Percentiles rank a stretch among this genome's conserved stretches.
Evolutionary conservation across 306 rosid genomes (phyloP).

Genomic region (Cucurbita pepo): DNA sequence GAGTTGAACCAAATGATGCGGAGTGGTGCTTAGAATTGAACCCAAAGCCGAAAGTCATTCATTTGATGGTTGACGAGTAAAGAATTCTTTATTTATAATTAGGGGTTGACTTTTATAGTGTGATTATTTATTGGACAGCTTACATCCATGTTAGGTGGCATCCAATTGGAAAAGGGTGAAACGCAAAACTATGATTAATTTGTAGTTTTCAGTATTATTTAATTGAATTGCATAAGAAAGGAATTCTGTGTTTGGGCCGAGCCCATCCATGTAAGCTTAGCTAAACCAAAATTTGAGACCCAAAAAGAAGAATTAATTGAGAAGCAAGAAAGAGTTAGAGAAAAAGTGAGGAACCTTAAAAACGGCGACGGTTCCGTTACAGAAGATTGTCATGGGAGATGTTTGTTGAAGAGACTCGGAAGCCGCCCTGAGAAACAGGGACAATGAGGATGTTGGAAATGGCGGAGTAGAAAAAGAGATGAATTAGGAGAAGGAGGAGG

Average conservation of each 20-base stretch:
- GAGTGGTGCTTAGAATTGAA: background rate
- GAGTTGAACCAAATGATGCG: background rate
- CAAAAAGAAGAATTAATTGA: background rate
- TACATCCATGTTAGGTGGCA: background rate
- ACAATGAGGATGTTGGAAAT: constrained; percentile 11
- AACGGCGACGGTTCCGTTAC: constrained; percentile 27
- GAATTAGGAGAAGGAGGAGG: constrained; percentile 6
- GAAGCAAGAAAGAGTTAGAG: background rate
- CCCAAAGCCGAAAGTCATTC: background rate
- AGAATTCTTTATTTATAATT: background rate
- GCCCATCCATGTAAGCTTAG: background rate
- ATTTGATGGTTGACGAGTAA: no score
- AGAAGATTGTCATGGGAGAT: constrained; percentile 28
- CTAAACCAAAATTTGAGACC: background rate
- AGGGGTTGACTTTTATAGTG: background rate
- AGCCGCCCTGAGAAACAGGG: background rate
- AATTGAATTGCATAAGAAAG: no score
- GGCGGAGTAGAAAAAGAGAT: background rate
- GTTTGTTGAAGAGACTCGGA: background rate
- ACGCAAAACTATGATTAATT: no score
- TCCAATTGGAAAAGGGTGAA: no score
- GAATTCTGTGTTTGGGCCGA: background rate
- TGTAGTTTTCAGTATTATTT: no score
- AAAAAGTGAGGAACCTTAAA: constrained; percentile 17
- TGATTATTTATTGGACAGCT: background rate